Evolutionary conservation across 257 asterid species (phyloP).

Genomic region (Nicotiana otophora): DNA sequence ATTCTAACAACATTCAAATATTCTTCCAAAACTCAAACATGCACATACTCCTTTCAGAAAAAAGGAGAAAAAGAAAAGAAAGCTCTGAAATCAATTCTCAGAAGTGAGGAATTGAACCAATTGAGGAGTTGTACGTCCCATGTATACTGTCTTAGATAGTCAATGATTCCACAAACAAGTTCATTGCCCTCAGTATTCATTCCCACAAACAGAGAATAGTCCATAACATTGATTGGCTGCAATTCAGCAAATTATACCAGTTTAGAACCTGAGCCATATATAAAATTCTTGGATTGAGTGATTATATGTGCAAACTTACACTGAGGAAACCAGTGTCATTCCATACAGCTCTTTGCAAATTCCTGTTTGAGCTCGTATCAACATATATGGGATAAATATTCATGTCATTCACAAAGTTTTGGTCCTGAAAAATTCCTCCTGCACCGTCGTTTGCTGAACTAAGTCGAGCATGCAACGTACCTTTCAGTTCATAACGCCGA

Average conservation of each 20-base stretch:
- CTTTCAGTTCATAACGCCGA: slow-evolving; percentile 80
- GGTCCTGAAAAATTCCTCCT: slow-evolving; percentile 79
- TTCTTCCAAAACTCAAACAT: too few relatives aligned
- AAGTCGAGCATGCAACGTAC: slow-evolving; percentile 71
- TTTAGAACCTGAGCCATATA: not conserved
- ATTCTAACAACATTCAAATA: too few relatives aligned
- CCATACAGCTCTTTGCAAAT: slow-evolving; percentile 79
- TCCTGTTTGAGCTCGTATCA: slow-evolving; percentile 54
- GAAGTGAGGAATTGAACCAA: slow-evolving; percentile 88
- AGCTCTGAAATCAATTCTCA: too few relatives aligned
- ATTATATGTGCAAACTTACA: slow-evolving; percentile 34
- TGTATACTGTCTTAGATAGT: slow-evolving; percentile 83
- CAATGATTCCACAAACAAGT: slow-evolving; percentile 84
- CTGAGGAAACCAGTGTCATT: slow-evolving; percentile 75
- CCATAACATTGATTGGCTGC: slow-evolving; percentile 81
- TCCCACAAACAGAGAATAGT: slow-evolving; percentile 83
- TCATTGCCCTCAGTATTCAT: slow-evolving; percentile 55
- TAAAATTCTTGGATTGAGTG: too few relatives aligned
- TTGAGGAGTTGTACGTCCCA: slow-evolving; percentile 87
- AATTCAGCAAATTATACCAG: not conserved
- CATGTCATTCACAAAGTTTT: slow-evolving; percentile 87
- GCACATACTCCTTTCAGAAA: too few relatives aligned
- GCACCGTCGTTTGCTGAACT: slow-evolving; percentile 45
- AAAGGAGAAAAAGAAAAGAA: too few relatives aligned
- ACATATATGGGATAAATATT: slow-evolving; percentile 74